phyloP scores from a whole-genome alignment of 2,329 filamentous ascomycete species.

The Verticillium klebahnii region DNA sequence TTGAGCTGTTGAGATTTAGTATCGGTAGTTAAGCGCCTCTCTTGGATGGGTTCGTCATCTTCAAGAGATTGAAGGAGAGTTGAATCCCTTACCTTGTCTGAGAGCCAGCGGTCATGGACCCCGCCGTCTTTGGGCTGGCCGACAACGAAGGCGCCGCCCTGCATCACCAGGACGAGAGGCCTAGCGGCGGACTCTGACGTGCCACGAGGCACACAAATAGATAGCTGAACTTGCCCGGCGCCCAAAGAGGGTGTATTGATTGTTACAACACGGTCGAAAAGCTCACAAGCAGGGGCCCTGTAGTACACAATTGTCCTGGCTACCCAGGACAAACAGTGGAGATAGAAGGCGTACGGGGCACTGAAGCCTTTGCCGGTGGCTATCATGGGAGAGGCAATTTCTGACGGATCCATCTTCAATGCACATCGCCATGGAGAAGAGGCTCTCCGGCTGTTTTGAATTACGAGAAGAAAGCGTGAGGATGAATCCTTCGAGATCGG shows the following conservation, averaged over 20 bases:
- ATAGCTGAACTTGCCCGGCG: background rate
- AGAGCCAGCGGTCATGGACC: background rate
- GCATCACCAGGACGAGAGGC: background rate
- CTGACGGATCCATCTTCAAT: background rate
- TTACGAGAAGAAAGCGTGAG: too few relatives aligned
- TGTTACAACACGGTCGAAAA: background rate
- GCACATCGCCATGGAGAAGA: background rate
- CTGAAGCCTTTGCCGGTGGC: background rate
- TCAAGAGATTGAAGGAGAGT: background rate
- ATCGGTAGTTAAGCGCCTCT: background rate
- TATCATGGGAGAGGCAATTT: background rate
- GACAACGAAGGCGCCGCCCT: background rate
- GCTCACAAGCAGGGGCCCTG: background rate
- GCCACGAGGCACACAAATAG: background rate
- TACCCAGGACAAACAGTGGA: background rate
- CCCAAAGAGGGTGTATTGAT: background rate
- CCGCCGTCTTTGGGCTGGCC: background rate
- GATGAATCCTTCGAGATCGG: too few relatives aligned
- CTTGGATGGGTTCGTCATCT: background rate
- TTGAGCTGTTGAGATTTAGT: background rate
- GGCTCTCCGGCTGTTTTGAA: too few relatives aligned
- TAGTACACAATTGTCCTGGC: background rate
- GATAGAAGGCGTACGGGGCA: background rate
- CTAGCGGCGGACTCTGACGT: background rate
- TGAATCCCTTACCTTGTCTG: background rate